phyloP scores from a whole-genome alignment of 352 stramenopile species.

The Phytophthora quininea region DNA sequence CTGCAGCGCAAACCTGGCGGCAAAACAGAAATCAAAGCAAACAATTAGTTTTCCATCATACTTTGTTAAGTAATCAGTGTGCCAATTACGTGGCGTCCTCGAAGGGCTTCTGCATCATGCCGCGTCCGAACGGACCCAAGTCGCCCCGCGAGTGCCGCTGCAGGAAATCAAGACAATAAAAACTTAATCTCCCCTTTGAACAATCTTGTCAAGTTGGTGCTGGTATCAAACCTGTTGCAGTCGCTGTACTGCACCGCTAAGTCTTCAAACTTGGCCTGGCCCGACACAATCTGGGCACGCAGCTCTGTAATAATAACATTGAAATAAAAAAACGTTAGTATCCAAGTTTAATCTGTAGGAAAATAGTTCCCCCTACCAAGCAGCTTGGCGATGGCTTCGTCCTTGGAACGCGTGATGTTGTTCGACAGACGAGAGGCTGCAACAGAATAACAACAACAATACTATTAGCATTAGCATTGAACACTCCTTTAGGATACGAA shows the following conservation, averaged over 20 bases:
- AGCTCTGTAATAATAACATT: conserved; percentile 47
- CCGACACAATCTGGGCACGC: conserved; percentile 78
- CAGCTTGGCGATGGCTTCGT: conserved; percentile 90
- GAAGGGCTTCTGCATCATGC: conserved; percentile 94
- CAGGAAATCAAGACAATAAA: background rate
- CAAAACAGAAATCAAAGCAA: conserved; percentile 1
- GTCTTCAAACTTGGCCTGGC: conserved; percentile 80
- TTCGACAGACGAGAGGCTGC: conserved; percentile 88
- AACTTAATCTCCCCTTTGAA: background rate
- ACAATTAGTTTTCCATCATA: background rate
- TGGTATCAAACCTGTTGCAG: conserved; percentile 56
- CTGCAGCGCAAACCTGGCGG: conserved; percentile 82
- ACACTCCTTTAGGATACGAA: background rate
- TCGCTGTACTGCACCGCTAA: conserved; percentile 85
- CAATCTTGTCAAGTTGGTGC: no score
- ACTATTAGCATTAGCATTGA: background rate
- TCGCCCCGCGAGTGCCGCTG: conserved; percentile 88
- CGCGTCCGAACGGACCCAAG: conserved; percentile 86
- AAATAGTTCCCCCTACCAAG: conserved; percentile 45
- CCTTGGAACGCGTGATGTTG: conserved; percentile 91
- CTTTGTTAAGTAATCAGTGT: no score
- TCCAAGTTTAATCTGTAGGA: background rate
- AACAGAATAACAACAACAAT: background rate
- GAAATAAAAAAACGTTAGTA: background rate
- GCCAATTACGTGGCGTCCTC: conserved; percentile 78